These are phyloP conservation scores for Seminavis robusta DNA, from an alignment of 108 stramenopile species.

Conservation along the genomic window DNA sequence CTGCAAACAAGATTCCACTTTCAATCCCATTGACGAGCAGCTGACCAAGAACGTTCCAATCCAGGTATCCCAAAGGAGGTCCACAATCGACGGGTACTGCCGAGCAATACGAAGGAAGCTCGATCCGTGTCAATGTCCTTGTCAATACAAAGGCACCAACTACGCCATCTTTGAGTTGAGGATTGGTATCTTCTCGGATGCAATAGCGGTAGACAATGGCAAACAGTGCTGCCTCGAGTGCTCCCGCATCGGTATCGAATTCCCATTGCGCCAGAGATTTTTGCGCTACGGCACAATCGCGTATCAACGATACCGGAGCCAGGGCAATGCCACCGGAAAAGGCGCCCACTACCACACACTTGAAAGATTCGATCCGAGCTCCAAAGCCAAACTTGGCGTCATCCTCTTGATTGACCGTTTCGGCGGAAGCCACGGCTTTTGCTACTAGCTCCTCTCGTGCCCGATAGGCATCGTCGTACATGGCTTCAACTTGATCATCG, in stretches of 20 bases:
- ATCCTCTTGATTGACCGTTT: background rate
- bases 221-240: conserved; percentile 62
- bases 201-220: conserved; percentile 82
- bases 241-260: conserved; percentile 72
- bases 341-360: conserved; percentile 57
- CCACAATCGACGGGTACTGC: conserved; percentile 71
- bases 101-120: conserved; percentile 50
- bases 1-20: conserved; percentile 64
- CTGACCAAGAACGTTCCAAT: conserved; percentile 69
- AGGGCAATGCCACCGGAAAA: conserved; percentile 53
- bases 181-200: conserved; percentile 57
- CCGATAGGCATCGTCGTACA: too few species aligned
- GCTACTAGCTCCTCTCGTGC: too few species aligned
- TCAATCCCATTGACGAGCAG: conserved; percentile 55
- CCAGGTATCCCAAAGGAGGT: conserved; percentile 68
- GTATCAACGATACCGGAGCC: conserved; percentile 50
- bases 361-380: conserved; percentile 71
- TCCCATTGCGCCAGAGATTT: conserved; percentile 71
- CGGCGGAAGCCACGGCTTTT: too few species aligned
- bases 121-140: conserved; percentile 51
- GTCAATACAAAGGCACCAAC: conserved; percentile 73
- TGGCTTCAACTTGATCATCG: too few species aligned
- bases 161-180: conserved; percentile 70
- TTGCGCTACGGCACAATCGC: conserved; percentile 35
- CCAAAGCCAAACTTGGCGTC: conserved; percentile 64